Evolutionary conservation across 2,329 filamentous ascomycete genomes (phyloP).

Genomic region (Chaetomiaceae sp.): DNA sequence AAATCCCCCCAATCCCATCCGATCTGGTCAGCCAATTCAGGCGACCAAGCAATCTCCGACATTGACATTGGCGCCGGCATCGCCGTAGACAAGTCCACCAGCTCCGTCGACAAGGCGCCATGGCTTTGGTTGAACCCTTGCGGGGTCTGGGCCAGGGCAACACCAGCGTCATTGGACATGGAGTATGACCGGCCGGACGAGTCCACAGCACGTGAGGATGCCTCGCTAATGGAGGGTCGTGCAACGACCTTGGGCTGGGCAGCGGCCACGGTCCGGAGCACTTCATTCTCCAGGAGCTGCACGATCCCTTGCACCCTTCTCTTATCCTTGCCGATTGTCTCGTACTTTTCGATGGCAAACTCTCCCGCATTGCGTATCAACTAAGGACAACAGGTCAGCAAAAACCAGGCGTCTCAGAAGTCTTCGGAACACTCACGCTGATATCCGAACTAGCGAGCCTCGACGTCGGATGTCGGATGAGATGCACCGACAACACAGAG

Average conservation of each 20-base stretch:
- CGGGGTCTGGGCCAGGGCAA: neutral
- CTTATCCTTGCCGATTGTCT: neutral
- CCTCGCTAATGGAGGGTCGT: neutral
- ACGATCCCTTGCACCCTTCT: neutral
- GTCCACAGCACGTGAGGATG: neutral
- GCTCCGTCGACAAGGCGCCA: neutral
- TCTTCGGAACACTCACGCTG: neutral
- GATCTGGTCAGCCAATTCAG: neutral
- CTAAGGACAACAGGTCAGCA: neutral
- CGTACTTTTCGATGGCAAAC: conserved; percentile 4
- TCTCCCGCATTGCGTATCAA: neutral
- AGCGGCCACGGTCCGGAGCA: neutral
- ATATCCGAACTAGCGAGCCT: neutral
- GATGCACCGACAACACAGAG: conserved; percentile 1
- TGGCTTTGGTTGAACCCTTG: neutral
- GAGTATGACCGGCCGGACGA: neutral
- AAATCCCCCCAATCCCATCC: conserved; percentile 5
- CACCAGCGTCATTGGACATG: neutral
- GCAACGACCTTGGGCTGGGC: neutral
- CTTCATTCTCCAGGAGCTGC: conserved; percentile 1
- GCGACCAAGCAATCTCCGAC: neutral
- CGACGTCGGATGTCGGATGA: conserved; percentile 1
- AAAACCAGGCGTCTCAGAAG: neutral
- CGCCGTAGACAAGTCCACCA: neutral
- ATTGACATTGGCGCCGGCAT: neutral